Conservation (phyloP, 1,284 basidiomycete genomes). For the Cutaneotrichosporon cavernicola region DNA sequence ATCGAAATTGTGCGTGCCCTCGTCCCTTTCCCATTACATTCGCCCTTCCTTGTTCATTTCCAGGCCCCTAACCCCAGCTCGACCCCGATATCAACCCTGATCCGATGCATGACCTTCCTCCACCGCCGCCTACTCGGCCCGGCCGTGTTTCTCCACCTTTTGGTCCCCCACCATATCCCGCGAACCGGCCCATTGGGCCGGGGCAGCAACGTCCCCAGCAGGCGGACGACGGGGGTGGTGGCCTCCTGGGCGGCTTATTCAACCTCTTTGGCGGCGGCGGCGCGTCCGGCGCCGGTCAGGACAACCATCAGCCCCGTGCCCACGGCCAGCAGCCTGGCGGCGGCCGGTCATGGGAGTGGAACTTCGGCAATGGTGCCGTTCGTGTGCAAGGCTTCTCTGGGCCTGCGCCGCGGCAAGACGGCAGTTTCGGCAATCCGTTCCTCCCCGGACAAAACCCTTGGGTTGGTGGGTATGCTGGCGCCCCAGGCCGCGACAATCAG, state of each 20-base stretch:
- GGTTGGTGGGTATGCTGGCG: slow-evolving; percentile 16
- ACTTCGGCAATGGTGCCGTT: slow-evolving; percentile 16
- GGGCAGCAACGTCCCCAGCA: slow-evolving; percentile 1
- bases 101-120: slow-evolving; percentile 44
- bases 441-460: slow-evolving; percentile 14
- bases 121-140: slow-evolving; percentile 39
- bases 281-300: neutral
- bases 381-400: slow-evolving; percentile 13
- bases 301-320: slow-evolving; percentile 4
- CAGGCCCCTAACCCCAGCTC: slow-evolving; percentile 31
- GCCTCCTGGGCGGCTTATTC: slow-evolving; percentile 10
- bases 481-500: slow-evolving; percentile 14
- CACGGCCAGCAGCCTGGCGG: neutral
- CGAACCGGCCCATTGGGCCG: neutral
- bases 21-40: neutral
- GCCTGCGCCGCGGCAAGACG: neutral
- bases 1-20: slow-evolving; percentile 43
- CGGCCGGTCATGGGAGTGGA: slow-evolving; percentile 15
- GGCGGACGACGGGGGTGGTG: slow-evolving; percentile 6
- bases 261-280: slow-evolving; percentile 11
- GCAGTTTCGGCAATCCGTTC: slow-evolving; percentile 7
- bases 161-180: slow-evolving; percentile 4
- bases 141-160: slow-evolving; percentile 9
- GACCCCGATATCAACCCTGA: slow-evolving; percentile 47
- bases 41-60: neutral